These are phyloP conservation scores for Quercus wislizeni DNA, from an alignment of 306 rosid species.

Conservation along the genomic window DNA sequence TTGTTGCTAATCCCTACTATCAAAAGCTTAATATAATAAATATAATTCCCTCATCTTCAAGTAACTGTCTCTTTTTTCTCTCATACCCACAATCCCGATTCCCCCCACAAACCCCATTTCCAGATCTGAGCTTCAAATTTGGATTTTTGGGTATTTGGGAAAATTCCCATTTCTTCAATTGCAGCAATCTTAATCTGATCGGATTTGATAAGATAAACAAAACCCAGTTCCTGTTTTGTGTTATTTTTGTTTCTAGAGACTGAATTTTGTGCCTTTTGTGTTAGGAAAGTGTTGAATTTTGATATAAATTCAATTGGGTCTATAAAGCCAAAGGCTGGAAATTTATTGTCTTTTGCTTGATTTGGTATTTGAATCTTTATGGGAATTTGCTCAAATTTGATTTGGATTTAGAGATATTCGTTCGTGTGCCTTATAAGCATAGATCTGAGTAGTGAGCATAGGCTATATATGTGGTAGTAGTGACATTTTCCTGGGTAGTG, in stretches of 20 bases:
- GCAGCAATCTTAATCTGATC: slow-evolving; percentile 19
- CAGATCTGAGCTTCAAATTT: slow-evolving; percentile 46
- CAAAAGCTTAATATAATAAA: not conserved
- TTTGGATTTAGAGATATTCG: slow-evolving; percentile 4
- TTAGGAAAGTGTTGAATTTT: slow-evolving; percentile 25
- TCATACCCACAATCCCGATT: not conserved
- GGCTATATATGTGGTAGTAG: slow-evolving; percentile 48
- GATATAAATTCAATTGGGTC: slow-evolving; percentile 2
- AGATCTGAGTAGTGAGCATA: slow-evolving; percentile 48
- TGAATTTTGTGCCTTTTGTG: slow-evolving; percentile 15
- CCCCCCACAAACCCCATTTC: slow-evolving; percentile 13
- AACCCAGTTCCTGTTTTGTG: slow-evolving; percentile 15
- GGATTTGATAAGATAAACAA: not conserved
- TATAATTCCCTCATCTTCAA: slow-evolving; percentile 25
- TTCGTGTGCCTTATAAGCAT: slow-evolving; percentile 14
- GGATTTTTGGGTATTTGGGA: not conserved
- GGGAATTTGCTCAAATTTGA: slow-evolving; percentile 36
- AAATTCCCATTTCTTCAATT: not conserved
- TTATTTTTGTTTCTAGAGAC: slow-evolving; percentile 4
- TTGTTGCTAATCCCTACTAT: not conserved
- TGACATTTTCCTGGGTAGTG: slow-evolving; percentile 21
- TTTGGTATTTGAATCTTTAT: slow-evolving; percentile 27
- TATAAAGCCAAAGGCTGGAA: not conserved
- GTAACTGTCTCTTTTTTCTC: slow-evolving; percentile 36
- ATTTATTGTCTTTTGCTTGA: slow-evolving; percentile 18